Evolutionary conservation across 352 stramenopile species (phyloP), one percentile per base, ranked within the genome.

Genomic region (Pythium diclinum): DNA sequence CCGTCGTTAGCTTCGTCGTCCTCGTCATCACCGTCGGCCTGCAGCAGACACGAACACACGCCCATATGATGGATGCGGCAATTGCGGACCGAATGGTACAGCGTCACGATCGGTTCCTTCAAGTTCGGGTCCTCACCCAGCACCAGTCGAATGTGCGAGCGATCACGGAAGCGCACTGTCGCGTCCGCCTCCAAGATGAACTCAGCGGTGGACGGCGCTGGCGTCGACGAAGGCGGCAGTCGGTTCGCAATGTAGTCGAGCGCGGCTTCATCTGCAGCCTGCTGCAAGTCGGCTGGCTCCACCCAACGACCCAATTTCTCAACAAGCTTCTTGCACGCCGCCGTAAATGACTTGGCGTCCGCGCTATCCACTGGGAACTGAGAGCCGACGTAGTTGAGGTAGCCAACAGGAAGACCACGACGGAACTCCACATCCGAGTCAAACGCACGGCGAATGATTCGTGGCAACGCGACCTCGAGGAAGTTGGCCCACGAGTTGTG

Each of bases 401-500:
- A 95, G 4, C 76, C 73, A n/a, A 88, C 63, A 11, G 87, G 87
- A 16, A 95, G 73, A 7, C 87, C 85, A 17, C 74, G 74, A 23
- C 87, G 85, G 61, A 93, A 94, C 25, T 59, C 63, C 7, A 95
- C 72, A 48, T 95, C 79, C 6, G 77, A 72, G 60, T 94, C 87
- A 40, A 95, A 94, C 0, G 85, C 85, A 55, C 85, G 79, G 16
- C 83, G 83, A 56, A 95, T 85, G 28, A 92, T 73, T 10, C 78
- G 83, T 25, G 87, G 85, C 6, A 95, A 73, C 17, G 81, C 77
- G 30, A 94, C 72, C 65, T 95, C 85, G 56, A 95, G 56, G 61
- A 95, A 95, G 66, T 95, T 94, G 9, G 84, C 84, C 87, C 87
- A 95, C 17, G 87, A 89, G 47, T 87, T 89, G 74, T 94, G 87